Percentiles rank a stretch among this genome's conserved stretches.
Evolutionary conservation across 768 basidiomycete species (phyloP).

Genomic region (Pseudohyphozyma bogoriensis): DNA sequence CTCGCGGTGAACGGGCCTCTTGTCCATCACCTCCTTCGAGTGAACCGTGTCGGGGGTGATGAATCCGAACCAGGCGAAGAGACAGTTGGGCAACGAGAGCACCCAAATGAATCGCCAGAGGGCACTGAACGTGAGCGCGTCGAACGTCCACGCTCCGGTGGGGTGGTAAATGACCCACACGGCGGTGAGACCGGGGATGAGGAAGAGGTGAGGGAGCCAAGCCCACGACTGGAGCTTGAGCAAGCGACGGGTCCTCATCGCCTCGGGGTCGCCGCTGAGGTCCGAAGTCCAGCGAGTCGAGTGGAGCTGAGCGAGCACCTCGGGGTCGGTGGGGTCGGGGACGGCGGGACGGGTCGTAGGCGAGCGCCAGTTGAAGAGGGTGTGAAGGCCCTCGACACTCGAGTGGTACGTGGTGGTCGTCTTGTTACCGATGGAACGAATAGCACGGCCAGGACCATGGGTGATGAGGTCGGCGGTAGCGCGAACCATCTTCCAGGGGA

Average conservation of each 20-base stretch:
- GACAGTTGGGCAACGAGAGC: conserved; percentile 35
- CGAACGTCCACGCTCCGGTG: conserved; percentile 32
- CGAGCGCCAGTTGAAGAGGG: conserved; percentile 33
- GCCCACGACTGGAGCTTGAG: conserved; percentile 32
- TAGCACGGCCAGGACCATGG: conserved; percentile 25
- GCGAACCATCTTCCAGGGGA: conserved; percentile 31
- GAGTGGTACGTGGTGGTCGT: conserved; percentile 6
- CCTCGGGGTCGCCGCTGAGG: conserved; percentile 32
- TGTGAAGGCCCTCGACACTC: conserved; percentile 17
- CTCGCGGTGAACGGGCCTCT: conserved; percentile 34
- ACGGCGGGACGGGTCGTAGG: conserved; percentile 32
- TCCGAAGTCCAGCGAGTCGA: conserved; percentile 36
- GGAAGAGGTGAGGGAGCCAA: conserved; percentile 35
- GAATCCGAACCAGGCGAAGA: conserved; percentile 35
- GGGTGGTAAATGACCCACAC: conserved; percentile 34
- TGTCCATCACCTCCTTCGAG: conserved; percentile 28
- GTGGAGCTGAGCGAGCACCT: conserved; percentile 35
- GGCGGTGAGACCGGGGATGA: conserved; percentile 33
- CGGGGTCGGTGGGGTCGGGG: conserved; percentile 34
- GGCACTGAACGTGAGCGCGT: conserved; percentile 33
- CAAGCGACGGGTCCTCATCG: conserved; percentile 32
- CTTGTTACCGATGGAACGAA: conserved; percentile 15
- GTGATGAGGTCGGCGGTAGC: conserved; percentile 23
- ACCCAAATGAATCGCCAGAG: conserved; percentile 37
- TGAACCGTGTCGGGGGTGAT: conserved; percentile 35